These are phyloP conservation scores for Anisodus tanguticus DNA, from an alignment of 257 asterid species.

Conservation along the genomic window DNA sequence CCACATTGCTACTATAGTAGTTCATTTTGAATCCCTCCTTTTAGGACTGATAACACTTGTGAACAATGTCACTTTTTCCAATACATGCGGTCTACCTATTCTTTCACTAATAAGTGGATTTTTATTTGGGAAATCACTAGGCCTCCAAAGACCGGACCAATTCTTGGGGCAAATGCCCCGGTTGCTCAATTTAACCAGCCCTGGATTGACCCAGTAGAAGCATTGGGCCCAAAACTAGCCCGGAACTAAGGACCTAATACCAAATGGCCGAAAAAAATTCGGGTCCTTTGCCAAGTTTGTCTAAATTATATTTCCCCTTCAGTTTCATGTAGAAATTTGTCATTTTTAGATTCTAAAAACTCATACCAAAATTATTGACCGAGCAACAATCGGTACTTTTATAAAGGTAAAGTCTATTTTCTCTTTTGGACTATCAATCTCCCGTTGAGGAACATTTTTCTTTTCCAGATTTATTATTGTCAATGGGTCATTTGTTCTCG, in stretches of 20 bases:
- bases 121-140: not conserved
- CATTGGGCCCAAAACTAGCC: too few relatives aligned
- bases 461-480: not conserved
- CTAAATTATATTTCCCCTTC: not conserved
- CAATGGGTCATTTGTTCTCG: not conserved
- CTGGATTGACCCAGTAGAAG: not conserved
- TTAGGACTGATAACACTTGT: not conserved
- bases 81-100: slow-evolving; percentile 57
- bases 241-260: too few relatives aligned
- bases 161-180: not conserved
- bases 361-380: not conserved
- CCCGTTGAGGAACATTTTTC: not conserved
- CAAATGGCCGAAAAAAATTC: not conserved
- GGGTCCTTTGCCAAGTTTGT: not conserved
- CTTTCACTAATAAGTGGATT: not conserved
- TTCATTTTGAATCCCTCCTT: slow-evolving; percentile 18
- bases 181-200: not conserved
- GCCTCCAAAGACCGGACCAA: not conserved
- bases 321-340: not conserved
- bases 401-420: not conserved
- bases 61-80: slow-evolving; percentile 65
- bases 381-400: not conserved
- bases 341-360: not conserved
- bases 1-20: not conserved
- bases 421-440: not conserved